Conservation (phyloP, 331 rosid species). For the Saraca asoca region DNA sequence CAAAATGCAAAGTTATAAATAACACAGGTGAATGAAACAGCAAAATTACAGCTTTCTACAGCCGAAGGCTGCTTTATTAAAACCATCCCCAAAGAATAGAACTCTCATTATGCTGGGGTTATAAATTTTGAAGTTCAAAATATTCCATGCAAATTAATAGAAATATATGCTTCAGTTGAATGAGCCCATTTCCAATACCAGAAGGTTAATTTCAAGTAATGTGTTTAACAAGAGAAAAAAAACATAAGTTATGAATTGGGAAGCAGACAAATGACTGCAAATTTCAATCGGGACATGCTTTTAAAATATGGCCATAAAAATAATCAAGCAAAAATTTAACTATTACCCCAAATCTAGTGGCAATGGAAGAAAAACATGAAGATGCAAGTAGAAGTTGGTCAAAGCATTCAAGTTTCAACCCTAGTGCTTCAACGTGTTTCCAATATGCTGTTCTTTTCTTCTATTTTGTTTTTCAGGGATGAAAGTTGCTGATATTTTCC, state of each 20-base stretch:
- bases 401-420: background rate
- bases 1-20: background rate
- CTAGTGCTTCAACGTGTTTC: background rate
- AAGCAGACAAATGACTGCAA: background rate
- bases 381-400: background rate
- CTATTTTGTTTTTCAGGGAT: background rate
- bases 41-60: background rate
- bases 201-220: background rate
- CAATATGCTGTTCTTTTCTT: background rate
- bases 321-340: background rate
- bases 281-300: background rate
- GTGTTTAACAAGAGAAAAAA: background rate
- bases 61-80: background rate
- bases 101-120: background rate
- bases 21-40: background rate
- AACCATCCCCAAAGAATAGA: background rate
- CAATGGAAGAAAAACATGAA: background rate
- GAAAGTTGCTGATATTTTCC: background rate
- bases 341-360: background rate
- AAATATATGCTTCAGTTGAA: background rate
- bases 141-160: too few species aligned
- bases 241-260: background rate
- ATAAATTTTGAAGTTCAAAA: background rate
- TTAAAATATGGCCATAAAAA: background rate
- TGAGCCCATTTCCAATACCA: background rate